Percentiles rank a stretch among this genome's conserved stretches.
Conservation (phyloP, 2,329 filamentous ascomycete genomes). For the Paecilomyces fulvus region DNA sequence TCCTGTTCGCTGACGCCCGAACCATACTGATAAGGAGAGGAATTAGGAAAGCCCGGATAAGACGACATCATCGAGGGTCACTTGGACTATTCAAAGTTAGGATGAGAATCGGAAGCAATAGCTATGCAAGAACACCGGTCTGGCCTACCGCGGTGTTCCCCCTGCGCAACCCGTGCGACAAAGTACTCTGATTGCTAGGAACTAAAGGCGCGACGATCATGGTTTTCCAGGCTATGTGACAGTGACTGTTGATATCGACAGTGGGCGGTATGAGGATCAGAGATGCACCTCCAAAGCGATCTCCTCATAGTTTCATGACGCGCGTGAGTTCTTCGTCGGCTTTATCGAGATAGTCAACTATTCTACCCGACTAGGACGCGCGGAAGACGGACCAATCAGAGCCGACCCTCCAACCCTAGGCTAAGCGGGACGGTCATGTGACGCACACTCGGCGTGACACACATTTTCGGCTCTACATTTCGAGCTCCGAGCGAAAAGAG, state of each 20-base stretch:
- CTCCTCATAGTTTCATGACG: not conserved
- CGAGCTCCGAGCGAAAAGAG: constrained; percentile 8
- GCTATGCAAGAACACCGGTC: not conserved
- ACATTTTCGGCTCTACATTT: constrained; percentile 16
- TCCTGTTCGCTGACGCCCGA: constrained; percentile 5
- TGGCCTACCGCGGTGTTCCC: not conserved
- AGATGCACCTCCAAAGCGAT: no score
- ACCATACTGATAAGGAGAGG: constrained; percentile 7
- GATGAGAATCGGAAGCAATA: not conserved
- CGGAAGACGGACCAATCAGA: constrained; percentile 9
- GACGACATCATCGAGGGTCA: constrained; percentile 10
- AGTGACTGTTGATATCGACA: not conserved
- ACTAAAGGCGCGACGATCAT: not conserved
- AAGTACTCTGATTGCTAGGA: not conserved
- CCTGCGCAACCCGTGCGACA: not conserved
- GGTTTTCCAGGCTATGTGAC: not conserved
- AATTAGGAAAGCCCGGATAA: constrained; percentile 6
- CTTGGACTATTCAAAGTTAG: not conserved
- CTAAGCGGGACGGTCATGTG: constrained; percentile 21
- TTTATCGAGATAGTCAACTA: not conserved
- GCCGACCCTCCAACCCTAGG: constrained; percentile 4
- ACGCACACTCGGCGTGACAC: constrained; percentile 17
- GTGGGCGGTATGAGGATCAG: not conserved
- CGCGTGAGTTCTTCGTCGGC: not conserved
- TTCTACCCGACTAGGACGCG: not conserved